Base-by-base conservation (phyloP, 495 filamentous ascomycete species). In the Choiromyces venosus region DNA sequence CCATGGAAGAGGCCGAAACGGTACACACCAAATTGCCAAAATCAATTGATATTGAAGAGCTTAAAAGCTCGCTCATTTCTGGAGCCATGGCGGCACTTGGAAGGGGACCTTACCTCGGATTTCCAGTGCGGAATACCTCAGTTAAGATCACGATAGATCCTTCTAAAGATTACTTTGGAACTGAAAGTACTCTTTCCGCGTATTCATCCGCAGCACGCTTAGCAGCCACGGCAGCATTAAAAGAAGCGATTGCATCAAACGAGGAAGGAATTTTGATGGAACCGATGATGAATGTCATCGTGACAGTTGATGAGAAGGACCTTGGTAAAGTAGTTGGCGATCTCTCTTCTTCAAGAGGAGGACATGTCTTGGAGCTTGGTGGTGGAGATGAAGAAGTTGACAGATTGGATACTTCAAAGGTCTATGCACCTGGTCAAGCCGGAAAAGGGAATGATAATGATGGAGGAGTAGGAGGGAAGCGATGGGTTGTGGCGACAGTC, bases 301-400 rank as follows among this genome's bases (percentile, higher is more conserved):
- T 99, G 79, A 87, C 85, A 81, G 90, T 94, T 70, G 91, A 94
- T 79, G 95, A 97, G 84, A 86, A 86, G 19, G 88, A 87, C 36
- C 87, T 97, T 29, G 92, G 93, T 18, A 86, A 88, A 4, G 92
- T 99, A n/a, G 91, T 96, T 64, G 93, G 95, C 73, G 96, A 99
- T 79, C 87, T 99, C 56, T 90, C 88, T 21, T 89, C 92, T 18
- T 88, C 88, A 0, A 88, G 94, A 1, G 95, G 96, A 66, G 96
- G 94, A 0, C 90, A 91, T 70, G 91, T 98, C 37, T 81, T 96
- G 69, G 92, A 93, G 44, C 89, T 98, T 16, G 89, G 90, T 69
- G 89, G 91, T 69, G 87, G 89, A 29, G 83, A 83, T 39, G 84
- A 80, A 72, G 81, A 9, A 5, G 73, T 67, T 52, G 69, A 36